phyloP scores from a whole-genome alignment of 495 filamentous ascomycete species.

The Aspergillus steynii region DNA sequence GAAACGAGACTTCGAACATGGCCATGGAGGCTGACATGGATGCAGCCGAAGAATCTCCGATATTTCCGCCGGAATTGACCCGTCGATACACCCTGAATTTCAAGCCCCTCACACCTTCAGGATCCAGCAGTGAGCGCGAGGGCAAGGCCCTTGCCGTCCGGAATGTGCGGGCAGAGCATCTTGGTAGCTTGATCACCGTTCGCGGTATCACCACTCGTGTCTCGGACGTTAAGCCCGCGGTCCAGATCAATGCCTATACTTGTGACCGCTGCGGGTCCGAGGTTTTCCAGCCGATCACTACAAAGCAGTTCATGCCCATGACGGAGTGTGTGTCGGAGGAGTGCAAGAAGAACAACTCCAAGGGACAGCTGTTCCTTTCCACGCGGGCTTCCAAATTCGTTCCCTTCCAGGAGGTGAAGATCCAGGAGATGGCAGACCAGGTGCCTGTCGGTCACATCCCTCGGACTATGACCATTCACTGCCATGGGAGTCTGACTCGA shows the following conservation, averaged over 20 bases:
- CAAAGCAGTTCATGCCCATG: conserved; percentile 86
- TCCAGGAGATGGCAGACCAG: conserved; percentile 98
- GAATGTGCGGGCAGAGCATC: conserved; percentile 86
- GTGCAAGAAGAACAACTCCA: conserved; percentile 86
- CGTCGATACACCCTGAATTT: conserved; percentile 94
- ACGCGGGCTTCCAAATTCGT: conserved; percentile 95
- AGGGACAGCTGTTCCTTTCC: conserved; percentile 89
- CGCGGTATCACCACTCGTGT: conserved; percentile 94
- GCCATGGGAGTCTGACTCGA: conserved; percentile 80
- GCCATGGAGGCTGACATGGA: conserved; percentile 69
- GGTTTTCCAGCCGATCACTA: conserved; percentile 93
- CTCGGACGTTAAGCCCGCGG: conserved; percentile 96
- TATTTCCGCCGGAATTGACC: conserved; percentile 89
- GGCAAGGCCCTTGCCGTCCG: conserved; percentile 88
- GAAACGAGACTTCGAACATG: conserved; percentile 73
- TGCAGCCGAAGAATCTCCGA: conserved; percentile 47
- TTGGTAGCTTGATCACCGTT: conserved; percentile 90
- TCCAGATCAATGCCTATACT: conserved; percentile 94
- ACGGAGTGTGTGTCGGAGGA: conserved; percentile 82
- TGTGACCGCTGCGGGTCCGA: conserved; percentile 96
- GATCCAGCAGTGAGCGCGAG: conserved; percentile 59
- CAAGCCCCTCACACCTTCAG: conserved; percentile 78
- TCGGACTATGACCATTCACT: conserved; percentile 82
- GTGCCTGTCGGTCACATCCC: conserved; percentile 98
- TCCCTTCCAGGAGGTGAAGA: conserved; percentile 97